phyloP scores from a whole-genome alignment of 2,329 filamentous ascomycete genomes.

The Penicillium janthinellum region DNA sequence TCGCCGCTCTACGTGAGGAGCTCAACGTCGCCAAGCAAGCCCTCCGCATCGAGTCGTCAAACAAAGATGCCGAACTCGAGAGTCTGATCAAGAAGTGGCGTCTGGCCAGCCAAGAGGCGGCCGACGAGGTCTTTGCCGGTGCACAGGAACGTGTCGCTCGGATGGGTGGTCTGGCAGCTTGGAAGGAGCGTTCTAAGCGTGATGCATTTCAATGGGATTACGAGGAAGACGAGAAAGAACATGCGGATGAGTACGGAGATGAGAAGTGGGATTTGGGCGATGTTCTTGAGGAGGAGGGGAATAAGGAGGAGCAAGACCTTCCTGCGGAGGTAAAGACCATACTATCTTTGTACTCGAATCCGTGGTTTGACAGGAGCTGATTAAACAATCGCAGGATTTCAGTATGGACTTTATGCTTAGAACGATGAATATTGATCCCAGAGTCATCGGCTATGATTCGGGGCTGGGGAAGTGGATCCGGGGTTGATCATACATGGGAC shows the following conservation, averaged over 20 bases:
- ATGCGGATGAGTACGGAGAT: slow-evolving; percentile 28
- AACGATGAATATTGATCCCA: slow-evolving; percentile 63
- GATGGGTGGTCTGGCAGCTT: slow-evolving; percentile 65
- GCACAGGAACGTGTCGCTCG: slow-evolving; percentile 62
- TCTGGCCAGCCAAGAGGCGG: slow-evolving; percentile 60
- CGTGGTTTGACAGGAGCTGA: background rate
- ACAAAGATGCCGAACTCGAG: slow-evolving; percentile 58
- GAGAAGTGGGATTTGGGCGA: slow-evolving; percentile 43
- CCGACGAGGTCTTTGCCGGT: slow-evolving; percentile 66
- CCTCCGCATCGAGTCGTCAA: slow-evolving; percentile 49
- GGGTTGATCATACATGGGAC: slow-evolving; percentile 11
- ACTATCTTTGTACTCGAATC: background rate
- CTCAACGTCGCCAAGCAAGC: slow-evolving; percentile 58
- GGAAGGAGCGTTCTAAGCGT: slow-evolving; percentile 52
- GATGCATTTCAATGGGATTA: slow-evolving; percentile 46
- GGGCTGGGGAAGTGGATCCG: slow-evolving; percentile 58
- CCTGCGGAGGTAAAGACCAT: slow-evolving; percentile 37
- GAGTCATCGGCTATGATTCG: slow-evolving; percentile 65
- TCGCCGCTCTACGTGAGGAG: slow-evolving; percentile 39
- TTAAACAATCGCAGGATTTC: slow-evolving; percentile 53
- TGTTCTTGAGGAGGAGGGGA: slow-evolving; percentile 20
- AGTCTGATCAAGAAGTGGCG: slow-evolving; percentile 63
- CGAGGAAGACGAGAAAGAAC: slow-evolving; percentile 40
- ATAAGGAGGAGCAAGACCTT: slow-evolving; percentile 33
- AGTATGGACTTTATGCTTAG: slow-evolving; percentile 71